Percentiles rank a stretch among this genome's conserved stretches.
Conservation (phyloP, 371 early-diverging fungal genomes). For the Aphelidium insulamus region DNA sequence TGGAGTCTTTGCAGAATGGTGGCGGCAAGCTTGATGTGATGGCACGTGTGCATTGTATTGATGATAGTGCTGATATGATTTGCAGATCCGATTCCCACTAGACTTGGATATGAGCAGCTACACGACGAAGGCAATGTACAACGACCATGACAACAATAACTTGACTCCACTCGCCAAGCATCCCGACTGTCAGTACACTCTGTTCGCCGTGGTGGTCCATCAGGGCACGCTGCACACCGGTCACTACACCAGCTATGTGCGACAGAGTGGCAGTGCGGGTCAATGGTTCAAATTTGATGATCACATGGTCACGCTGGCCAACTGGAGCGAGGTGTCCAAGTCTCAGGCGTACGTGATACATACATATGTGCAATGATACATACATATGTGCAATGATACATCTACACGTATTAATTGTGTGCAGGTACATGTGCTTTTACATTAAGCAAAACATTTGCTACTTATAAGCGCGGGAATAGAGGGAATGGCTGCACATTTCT, state of each 20-base stretch:
- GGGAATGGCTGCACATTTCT: too few species aligned
- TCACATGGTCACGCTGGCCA: slow-evolving; percentile 42
- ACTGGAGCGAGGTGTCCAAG: slow-evolving; percentile 46
- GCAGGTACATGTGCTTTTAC: slow-evolving; percentile 76
- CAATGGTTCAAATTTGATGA: slow-evolving; percentile 88
- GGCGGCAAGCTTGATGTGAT: too few species aligned
- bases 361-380: neutral
- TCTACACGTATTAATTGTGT: slow-evolving; percentile 5
- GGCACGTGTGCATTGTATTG: too few species aligned
- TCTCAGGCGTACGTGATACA: slow-evolving; percentile 37
- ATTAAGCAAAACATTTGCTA: too few species aligned
- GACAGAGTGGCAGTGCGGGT: slow-evolving; percentile 23
- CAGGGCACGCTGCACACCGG: slow-evolving; percentile 77
- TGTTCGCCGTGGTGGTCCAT: slow-evolving; percentile 82
- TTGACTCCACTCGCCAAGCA: slow-evolving; percentile 4
- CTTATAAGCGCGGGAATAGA: too few species aligned
- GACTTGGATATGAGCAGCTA: slow-evolving; percentile 81
- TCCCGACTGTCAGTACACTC: slow-evolving; percentile 47
- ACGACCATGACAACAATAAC: neutral
- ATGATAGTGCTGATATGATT: too few species aligned
- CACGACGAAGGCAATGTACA: slow-evolving; percentile 27
- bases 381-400: slow-evolving; percentile 1
- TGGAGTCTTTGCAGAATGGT: too few species aligned
- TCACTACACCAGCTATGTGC: slow-evolving; percentile 70
- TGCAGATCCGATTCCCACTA: slow-evolving; percentile 59